Conservation (phyloP, 73 alveolate genomes). For the Symbiodinium natans region DNA sequence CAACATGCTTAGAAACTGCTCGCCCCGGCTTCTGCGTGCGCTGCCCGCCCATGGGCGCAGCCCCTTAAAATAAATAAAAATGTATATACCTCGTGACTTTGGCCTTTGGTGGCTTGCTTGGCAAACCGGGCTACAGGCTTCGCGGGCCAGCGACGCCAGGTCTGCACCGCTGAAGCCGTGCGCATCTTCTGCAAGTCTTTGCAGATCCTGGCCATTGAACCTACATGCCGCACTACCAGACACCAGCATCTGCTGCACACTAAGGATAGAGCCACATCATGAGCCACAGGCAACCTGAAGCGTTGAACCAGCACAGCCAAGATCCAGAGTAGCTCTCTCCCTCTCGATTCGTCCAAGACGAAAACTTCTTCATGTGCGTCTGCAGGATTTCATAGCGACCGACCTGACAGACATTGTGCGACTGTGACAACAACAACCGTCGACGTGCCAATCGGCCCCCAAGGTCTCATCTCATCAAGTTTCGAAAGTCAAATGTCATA, state of each 20-base stretch:
- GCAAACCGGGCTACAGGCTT: too few species aligned
- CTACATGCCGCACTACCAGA: not conserved
- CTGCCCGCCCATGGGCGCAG: too few species aligned
- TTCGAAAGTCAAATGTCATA: too few species aligned
- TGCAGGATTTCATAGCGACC: slow-evolving; percentile 98
- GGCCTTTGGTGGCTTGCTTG: too few species aligned
- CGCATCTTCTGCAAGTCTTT: slow-evolving; percentile 96
- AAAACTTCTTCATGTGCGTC: slow-evolving; percentile 97
- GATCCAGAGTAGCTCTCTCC: not conserved
- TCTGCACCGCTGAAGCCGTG: slow-evolving; percentile 99
- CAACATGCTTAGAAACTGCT: too few species aligned
- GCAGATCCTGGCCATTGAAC: slow-evolving; percentile 94
- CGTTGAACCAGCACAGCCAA: not conserved
- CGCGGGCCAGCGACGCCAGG: slow-evolving; percentile 98
- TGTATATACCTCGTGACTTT: too few species aligned
- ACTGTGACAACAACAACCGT: not conserved
- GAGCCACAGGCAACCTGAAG: slow-evolving; percentile 70
- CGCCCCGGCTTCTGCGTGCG: too few species aligned
- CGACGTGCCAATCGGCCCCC: not conserved
- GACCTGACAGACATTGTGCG: slow-evolving; percentile 72
- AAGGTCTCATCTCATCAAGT: too few species aligned
- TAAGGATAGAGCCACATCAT: slow-evolving; percentile 23
- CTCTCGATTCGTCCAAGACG: slow-evolving; percentile 29
- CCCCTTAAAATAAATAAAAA: too few species aligned
- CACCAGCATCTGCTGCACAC: too few species aligned